Evolutionary conservation across 2,329 filamentous ascomycete species (phyloP), one percentile per base, ranked within the genome.

Genomic region (Hypoxylon sp.): DNA sequence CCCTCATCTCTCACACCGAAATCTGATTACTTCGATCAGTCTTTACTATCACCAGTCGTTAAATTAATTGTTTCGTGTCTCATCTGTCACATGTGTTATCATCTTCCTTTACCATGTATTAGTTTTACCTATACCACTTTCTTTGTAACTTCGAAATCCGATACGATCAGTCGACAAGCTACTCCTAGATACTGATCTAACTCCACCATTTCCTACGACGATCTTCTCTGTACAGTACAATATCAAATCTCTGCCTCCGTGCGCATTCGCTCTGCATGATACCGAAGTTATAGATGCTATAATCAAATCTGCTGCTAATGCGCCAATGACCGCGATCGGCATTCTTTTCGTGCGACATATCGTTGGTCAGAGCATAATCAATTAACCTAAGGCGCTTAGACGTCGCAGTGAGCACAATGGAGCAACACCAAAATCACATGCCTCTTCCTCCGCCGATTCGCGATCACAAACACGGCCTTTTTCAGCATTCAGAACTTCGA

Each of bases 371-470:
- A 55, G 65, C 57, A 62, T 59, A 37, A 52, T 56, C 32, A 24
- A 34, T 43, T 50, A 62, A 60, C n/a, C n/a, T n/a, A n/a, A n/a
- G 70, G 64, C 65, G 62, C 58, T 66, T 62, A 58, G 50, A 52
- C 62, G 56, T 50, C 51, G 26, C 56, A 24, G 15, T 52, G 17
- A 59, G 11, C 63, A 60, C 56, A 28, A 75, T 72, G 71, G 80
- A 80, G 76, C 80, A 80, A 71, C 76, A 80, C 76, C 80, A 80
- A 65, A 78, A 78, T 82, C 81, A 82, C 80, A 82, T 83, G 80
- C 76, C 80, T 70, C 71, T 74, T 56, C 71, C 71, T 61, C 74
- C 63, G 65, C 70, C 71, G 68, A 71, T 67, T 57, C 69, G 69
- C 61, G 68, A 74, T 58, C 73, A 62, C 46, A 69, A 73, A 59